Base-by-base conservation (phyloP, 2,329 filamentous ascomycete genomes). In the Talaromyces amestolkiae region DNA sequence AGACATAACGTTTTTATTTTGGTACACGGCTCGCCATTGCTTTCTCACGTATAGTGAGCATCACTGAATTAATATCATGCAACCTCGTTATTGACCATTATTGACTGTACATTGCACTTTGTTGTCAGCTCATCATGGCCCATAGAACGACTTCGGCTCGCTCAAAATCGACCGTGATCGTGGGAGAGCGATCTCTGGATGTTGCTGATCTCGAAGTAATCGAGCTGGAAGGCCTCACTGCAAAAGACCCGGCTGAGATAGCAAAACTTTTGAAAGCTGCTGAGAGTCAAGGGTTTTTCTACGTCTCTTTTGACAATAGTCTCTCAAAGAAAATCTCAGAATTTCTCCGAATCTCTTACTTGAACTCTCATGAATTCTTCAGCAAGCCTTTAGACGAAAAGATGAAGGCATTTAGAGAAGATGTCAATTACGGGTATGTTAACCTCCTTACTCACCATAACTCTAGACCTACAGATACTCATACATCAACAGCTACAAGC, bases 181-280 rank as follows among this genome's bases (percentile, higher is more conserved):
- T 54, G 27, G 51, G 51, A 33, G 51, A 33, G 17, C 27, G 51
- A 17, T 35, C 27, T 54, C 11, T 54, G n/a, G 51, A 54, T 54
- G 51, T 54, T 54, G 51, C 51, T 54, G 27, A 54, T 35, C 51
- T 54, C 51, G 51, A 54, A 35, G 51, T 54, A 54, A 54, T 54
- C 27, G n/a, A 54, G 27, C 27, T 54, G 51, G 27, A 35, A 33
- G 33, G 27, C 17, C 51, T 54, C 17, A 54, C 51, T 54, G 51
- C 51, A 19, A 54, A 54, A 19, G 51, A 54, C 17, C 51, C 51
- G 27, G 51, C 27, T 35, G 51, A 54, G 51, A 35, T 6, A 35
- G 51, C 51, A 33, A 54, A 54, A 54, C 51, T 54, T 54, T 33
- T 54, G 51, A 35, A 10, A 54, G 51, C 51, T 35, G 51, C 51